A percentile compares a stretch with the other conserved stretches of the same genome.
These are phyloP conservation scores for Dactylis glomerata DNA, from an alignment of 176 grass and related monocot species.

Conservation along the genomic window DNA sequence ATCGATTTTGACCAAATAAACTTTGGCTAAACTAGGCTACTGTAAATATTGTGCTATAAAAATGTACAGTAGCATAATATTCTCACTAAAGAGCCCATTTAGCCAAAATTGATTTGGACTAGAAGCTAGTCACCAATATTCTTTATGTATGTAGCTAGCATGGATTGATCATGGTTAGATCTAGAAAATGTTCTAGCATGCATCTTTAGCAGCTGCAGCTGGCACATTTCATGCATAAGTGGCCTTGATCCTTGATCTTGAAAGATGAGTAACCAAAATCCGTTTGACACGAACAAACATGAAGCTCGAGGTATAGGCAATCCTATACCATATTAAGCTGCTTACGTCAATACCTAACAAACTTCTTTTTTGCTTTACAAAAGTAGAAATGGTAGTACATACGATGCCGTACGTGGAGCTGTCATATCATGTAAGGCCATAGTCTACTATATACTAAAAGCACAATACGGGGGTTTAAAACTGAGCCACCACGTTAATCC, in stretches of 20 bases:
- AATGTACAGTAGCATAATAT: neutral
- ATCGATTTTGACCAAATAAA: neutral
- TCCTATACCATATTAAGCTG: neutral
- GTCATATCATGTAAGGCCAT: slow-evolving; percentile 1
- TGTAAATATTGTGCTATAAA: neutral
- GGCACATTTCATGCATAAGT: slow-evolving; percentile 21
- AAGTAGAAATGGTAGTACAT: neutral
- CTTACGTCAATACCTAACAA: neutral
- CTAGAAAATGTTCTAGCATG: neutral
- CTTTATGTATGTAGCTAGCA: neutral
- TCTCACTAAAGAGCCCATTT: neutral
- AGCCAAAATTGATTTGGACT: neutral
- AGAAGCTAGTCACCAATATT: neutral
- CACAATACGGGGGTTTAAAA: no score
- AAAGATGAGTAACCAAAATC: neutral
- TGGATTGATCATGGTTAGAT: neutral
- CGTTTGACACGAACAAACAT: neutral
- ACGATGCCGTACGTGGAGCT: slow-evolving; percentile 18
- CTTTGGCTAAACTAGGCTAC: neutral
- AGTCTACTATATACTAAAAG: neutral
- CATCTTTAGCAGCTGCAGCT: neutral
- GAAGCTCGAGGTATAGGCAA: neutral
- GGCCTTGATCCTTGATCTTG: slow-evolving; percentile 1
- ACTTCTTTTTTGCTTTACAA: neutral
- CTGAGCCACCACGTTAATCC: no score